Evolutionary conservation across 805 yeast species (phyloP).

Genomic region (Spathaspora hagerdaliae): DNA sequence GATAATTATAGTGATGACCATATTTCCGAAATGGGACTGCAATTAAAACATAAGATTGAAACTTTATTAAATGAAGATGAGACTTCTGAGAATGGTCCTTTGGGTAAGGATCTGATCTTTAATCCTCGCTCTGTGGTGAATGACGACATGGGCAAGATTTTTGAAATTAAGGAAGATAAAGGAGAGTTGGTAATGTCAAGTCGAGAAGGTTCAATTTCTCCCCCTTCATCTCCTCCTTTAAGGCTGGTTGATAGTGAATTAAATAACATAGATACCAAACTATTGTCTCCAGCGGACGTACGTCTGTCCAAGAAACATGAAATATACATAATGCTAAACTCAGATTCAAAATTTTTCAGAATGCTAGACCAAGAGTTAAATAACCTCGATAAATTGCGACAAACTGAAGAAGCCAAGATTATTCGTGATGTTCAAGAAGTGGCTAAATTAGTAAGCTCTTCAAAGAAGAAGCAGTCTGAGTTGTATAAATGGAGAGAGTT

Average conservation of each 20-base stretch:
- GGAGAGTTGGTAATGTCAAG: constrained; percentile 9
- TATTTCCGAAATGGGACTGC: constrained; percentile 25
- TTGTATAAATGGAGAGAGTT: constrained; percentile 68
- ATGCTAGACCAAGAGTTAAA: constrained; percentile 53
- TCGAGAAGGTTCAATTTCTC: constrained; percentile 6
- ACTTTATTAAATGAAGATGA: constrained; percentile 20
- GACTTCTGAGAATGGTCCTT: constrained; percentile 6
- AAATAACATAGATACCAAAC: neutral
- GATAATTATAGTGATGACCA: constrained; percentile 28
- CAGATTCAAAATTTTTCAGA: constrained; percentile 58
- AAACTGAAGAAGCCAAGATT: constrained; percentile 40
- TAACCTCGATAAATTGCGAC: constrained; percentile 42
- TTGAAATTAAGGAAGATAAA: constrained; percentile 26
- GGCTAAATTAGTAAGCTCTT: constrained; percentile 30
- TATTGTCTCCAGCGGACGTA: neutral
- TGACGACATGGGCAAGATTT: constrained; percentile 12
- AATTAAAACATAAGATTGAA: constrained; percentile 25
- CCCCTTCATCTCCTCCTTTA: constrained; percentile 4
- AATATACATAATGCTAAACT: constrained; percentile 42
- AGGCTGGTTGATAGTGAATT: neutral
- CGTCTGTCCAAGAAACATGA: constrained; percentile 22
- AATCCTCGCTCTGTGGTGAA: neutral
- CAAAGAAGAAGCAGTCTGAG: constrained; percentile 42
- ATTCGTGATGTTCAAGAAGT: constrained; percentile 37
- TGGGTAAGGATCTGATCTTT: neutral